Evolutionary conservation across 1,139 yeast genomes (phyloP), one percentile per base, ranked within the genome.

Genomic region (Yamadazyma triangularis): DNA sequence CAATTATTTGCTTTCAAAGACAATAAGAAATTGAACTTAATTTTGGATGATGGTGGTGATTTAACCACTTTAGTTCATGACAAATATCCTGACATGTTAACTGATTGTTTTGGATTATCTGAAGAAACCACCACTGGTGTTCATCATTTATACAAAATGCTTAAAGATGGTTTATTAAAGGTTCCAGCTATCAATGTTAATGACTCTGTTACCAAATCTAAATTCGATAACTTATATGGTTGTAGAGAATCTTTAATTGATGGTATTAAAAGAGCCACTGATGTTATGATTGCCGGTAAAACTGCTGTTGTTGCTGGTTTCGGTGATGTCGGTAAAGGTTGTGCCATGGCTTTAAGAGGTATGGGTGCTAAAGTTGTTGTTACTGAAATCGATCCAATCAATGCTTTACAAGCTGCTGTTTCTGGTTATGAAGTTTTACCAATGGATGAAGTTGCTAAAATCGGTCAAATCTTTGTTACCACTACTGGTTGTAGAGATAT

Each of bases 61-160:
- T 82, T 91, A 66, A 91, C 99, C 63, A 71, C 95, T 45, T 79
- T 91, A 48, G 98, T 93, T 45, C 98, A 93, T 75, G 91, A 87
- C 65, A 88, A 91, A 71, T 81, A 89, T 86, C 98, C 98, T 59
- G 96, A 91, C 71, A 83, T 87, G 91, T 79, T 91, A 70, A 77
- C 82, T 45, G 95, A 67, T 66, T 91, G 98, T 76, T 89, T 50
- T 74, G 99, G 99, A 73, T 70, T 91, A 50, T 85, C 96, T 49
- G 99, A 91, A 79, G 99, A 91, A 78, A 91, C 99, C 71, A 91
- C 99, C 65, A 91, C 99, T 48, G 99, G 99, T 83, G 98, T 91
- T 57, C 98, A 93, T 79, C 96, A 91, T 74, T 79, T 91, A 60
- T 91, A 91, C 89, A 85, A 83, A 77, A 84, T 89, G 95, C 68